Percentiles rank a stretch among this genome's conserved stretches.
Evolutionary conservation across 768 basidiomycete species (phyloP).

Genomic region (Rhodosporidiobolus odoratus): DNA sequence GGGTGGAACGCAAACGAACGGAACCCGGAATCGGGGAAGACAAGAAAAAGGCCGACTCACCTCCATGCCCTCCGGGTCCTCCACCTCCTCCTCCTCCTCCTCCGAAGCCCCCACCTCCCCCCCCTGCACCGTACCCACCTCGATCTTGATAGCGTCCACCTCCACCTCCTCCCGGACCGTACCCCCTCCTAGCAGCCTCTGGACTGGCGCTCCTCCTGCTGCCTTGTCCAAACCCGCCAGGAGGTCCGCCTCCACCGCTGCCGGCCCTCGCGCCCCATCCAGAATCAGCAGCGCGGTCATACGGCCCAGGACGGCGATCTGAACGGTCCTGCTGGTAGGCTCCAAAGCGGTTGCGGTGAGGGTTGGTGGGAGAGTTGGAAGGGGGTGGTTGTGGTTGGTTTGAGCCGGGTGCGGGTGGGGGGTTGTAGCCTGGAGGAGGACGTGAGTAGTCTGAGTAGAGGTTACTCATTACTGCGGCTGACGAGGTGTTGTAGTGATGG

Average conservation of each 20-base stretch:
- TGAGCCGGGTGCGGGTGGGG: background rate
- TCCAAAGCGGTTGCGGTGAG: background rate
- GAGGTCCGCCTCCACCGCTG: background rate
- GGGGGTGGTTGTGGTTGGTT: background rate
- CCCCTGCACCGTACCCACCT: background rate
- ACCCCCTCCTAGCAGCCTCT: background rate
- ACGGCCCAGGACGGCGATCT: background rate
- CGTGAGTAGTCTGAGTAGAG: background rate
- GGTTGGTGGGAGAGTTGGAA: background rate
- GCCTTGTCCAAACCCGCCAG: too few species aligned
- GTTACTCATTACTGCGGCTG: background rate
- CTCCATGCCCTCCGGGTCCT: background rate
- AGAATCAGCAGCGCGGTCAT: background rate
- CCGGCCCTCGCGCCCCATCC: background rate
- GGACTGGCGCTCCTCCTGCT: constrained; percentile 12
- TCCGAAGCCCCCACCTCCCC: constrained; percentile 51
- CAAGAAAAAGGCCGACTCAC: background rate
- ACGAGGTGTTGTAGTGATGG: background rate
- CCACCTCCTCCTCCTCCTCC: constrained; percentile 45
- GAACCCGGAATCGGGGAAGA: background rate
- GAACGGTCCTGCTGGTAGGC: background rate
- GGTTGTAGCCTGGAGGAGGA: constrained; percentile 9
- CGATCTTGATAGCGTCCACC: background rate
- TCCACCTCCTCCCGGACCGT: background rate
- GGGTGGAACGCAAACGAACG: too few species aligned